phyloP scores from a whole-genome alignment of 78 protist genomes.

The Dictyostelium citrinum region DNA sequence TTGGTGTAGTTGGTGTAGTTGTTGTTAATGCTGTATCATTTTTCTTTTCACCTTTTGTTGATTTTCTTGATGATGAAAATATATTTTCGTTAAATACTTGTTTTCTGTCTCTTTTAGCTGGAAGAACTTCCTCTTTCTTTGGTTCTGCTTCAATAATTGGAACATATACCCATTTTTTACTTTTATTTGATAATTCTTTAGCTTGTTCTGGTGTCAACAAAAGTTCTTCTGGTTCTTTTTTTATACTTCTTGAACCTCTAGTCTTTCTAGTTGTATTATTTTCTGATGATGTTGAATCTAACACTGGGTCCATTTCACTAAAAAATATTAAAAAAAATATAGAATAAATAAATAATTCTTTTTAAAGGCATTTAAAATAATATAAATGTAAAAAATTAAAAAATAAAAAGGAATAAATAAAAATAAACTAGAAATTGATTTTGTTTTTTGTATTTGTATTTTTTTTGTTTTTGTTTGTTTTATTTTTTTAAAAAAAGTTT shows the following conservation, averaged over 20 bases:
- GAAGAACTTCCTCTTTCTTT: slow-evolving; percentile 19
- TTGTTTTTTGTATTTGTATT: background rate
- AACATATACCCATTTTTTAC: slow-evolving; percentile 44
- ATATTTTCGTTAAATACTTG: slow-evolving; percentile 25
- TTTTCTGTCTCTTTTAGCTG: slow-evolving; percentile 56
- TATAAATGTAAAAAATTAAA: background rate
- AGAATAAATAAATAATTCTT: background rate
- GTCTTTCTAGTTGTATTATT: background rate
- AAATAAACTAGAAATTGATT: background rate
- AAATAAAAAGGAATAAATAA: background rate
- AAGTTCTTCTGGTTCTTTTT: slow-evolving; percentile 24
- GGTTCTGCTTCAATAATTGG: slow-evolving; percentile 37
- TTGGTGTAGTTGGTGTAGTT: background rate
- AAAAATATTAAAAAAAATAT: background rate
- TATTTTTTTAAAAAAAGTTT: background rate
- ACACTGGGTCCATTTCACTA: background rate
- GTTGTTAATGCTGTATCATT: background rate
- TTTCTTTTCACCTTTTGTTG: background rate
- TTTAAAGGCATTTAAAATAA: background rate
- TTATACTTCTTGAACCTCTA: background rate
- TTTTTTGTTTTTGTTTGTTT: background rate
- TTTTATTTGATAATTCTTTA: slow-evolving; percentile 55
- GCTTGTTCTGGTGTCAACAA: slow-evolving; percentile 54
- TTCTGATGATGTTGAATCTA: background rate
- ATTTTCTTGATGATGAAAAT: slow-evolving; percentile 7